A percentile compares a stretch with the other conserved stretches of the same genome.
Evolutionary conservation across 805 yeast genomes (phyloP).

Genomic region (Yamadazyma paraphyllophila): DNA sequence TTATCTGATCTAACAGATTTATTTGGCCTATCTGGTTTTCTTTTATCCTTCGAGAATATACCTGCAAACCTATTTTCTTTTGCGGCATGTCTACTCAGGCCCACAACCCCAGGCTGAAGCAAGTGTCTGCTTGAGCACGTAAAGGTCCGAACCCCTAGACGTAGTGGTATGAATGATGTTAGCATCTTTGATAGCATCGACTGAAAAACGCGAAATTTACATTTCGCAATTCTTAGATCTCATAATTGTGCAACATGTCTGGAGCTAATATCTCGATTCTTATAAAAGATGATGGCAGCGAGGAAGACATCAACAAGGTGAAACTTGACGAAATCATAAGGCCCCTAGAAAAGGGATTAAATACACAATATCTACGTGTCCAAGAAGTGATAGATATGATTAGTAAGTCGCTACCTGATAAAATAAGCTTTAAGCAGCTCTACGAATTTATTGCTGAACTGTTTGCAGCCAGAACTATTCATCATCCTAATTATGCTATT

Average conservation of each 20-base stretch:
- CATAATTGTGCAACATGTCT: neutral
- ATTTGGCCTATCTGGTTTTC: neutral
- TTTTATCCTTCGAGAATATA: neutral
- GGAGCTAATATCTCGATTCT: neutral
- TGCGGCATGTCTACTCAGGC: neutral
- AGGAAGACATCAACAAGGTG: conserved; percentile 7
- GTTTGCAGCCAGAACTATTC: conserved; percentile 30
- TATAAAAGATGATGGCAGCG: conserved; percentile 10
- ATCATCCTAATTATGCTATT: conserved; percentile 35
- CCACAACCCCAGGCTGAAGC: neutral
- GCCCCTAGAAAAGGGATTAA: conserved; percentile 15
- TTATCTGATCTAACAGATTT: neutral
- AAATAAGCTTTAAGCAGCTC: conserved; percentile 19
- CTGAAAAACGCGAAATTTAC: neutral
- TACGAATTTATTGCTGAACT: conserved; percentile 31
- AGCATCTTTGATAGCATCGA: neutral
- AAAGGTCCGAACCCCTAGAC: neutral
- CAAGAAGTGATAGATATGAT: conserved; percentile 18
- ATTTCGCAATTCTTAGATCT: neutral
- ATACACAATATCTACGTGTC: conserved; percentile 13
- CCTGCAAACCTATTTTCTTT: neutral
- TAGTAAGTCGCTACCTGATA: conserved; percentile 19
- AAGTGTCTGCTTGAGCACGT: neutral
- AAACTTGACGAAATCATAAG: conserved; percentile 13
- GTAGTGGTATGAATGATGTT: neutral